Conservation (phyloP, 1,284 basidiomycete genomes). For the Meira nashicola region DNA sequence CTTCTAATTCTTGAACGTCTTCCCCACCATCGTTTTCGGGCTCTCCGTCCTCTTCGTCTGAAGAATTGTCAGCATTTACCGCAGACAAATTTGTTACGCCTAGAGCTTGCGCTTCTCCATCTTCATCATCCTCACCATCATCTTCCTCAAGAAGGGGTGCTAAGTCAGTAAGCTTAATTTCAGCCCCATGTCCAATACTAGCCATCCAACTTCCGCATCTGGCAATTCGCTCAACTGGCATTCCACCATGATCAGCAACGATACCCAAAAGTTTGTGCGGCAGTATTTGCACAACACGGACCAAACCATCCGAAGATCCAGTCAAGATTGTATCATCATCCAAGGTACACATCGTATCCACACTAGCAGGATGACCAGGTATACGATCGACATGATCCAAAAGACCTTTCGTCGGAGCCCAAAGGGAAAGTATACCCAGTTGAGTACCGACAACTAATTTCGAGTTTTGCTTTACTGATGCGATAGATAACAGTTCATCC, state of each 20-base stretch:
- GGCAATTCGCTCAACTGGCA: slow-evolving; percentile 81
- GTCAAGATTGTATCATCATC: slow-evolving; percentile 70
- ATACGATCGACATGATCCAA: slow-evolving; percentile 89
- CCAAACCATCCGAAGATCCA: slow-evolving; percentile 85
- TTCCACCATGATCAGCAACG: slow-evolving; percentile 75
- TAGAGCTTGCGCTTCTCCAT: slow-evolving; percentile 13
- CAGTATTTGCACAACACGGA: slow-evolving; percentile 81
- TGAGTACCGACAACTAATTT: slow-evolving; percentile 87
- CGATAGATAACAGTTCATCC: slow-evolving; percentile 82
- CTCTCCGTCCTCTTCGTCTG: background rate
- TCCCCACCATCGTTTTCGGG: slow-evolving; percentile 18
- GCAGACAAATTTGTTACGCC: background rate
- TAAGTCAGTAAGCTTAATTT: slow-evolving; percentile 77
- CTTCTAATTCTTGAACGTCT: slow-evolving; percentile 8
- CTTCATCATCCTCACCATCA: slow-evolving; percentile 24
- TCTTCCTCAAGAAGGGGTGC: slow-evolving; percentile 58
- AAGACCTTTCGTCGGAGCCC: slow-evolving; percentile 79
- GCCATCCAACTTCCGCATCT: slow-evolving; percentile 72
- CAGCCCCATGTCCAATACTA: slow-evolving; percentile 88
- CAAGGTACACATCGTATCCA: slow-evolving; percentile 64
- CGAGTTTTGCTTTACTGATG: slow-evolving; percentile 69
- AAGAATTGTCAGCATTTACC: slow-evolving; percentile 11
- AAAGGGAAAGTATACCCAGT: slow-evolving; percentile 81
- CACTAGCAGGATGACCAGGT: slow-evolving; percentile 69
- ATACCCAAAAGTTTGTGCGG: slow-evolving; percentile 86